Evolutionary conservation across 1,139 yeast species (phyloP).

Genomic region (Suhomyces chickasaworum): DNA sequence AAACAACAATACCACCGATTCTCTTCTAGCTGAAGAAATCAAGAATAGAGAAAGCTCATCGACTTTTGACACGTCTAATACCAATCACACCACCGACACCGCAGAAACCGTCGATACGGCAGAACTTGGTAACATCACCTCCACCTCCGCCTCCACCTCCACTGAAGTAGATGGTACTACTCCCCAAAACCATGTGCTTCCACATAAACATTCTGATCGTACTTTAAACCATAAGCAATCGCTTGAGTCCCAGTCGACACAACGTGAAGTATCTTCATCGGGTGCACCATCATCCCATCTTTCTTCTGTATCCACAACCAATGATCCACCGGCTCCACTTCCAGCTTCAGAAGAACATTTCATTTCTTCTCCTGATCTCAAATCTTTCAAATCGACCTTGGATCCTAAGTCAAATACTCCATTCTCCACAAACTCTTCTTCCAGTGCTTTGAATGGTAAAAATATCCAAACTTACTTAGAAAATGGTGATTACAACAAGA

Average conservation of each 20-base stretch:
- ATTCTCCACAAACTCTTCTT: constrained; percentile 26
- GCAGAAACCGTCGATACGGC: constrained; percentile 13
- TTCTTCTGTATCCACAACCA: not conserved
- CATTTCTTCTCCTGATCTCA: constrained; percentile 16
- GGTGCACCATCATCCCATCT: constrained; percentile 1
- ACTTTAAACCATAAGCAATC: constrained; percentile 11
- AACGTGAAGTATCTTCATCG: not conserved
- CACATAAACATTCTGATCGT: constrained; percentile 6
- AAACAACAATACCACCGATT: constrained; percentile 16
- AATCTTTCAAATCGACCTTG: constrained; percentile 28
- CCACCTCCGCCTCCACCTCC: not conserved
- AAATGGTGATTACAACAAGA: constrained; percentile 16
- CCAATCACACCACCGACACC: constrained; percentile 4
- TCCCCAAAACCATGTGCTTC: not conserved
- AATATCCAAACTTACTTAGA: constrained; percentile 12
- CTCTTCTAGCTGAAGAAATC: constrained; percentile 9
- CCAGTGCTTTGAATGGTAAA: constrained; percentile 15
- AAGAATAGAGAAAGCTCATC: constrained; percentile 6
- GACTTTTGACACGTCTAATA: constrained; percentile 2
- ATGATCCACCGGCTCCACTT: not conserved
- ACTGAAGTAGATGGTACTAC: not conserved
- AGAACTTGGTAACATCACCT: constrained; percentile 4
- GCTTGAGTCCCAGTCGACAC: constrained; percentile 8
- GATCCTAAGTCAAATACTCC: constrained; percentile 45
- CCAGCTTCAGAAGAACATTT: not conserved